A percentile compares a stretch with the other conserved stretches of the same genome.
Evolutionary conservation across 1,284 basidiomycete genomes (phyloP).

Genomic region (Rugosomyces carneus): DNA sequence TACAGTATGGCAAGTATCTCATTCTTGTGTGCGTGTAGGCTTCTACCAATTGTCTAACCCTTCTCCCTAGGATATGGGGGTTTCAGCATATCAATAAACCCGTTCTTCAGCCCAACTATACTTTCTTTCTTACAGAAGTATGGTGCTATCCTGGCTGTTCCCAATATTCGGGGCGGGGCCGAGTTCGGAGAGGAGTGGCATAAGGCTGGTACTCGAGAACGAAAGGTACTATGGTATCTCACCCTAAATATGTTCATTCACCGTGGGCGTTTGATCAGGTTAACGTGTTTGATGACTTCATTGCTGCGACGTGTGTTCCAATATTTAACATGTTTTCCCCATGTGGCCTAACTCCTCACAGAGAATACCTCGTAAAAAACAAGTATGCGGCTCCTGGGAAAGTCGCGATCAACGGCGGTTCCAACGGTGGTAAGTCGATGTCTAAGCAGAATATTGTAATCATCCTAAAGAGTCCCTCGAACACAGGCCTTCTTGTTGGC

Average conservation of each 20-base stretch:
- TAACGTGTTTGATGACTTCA: conserved; percentile 80
- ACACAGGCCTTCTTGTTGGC: conserved; percentile 62
- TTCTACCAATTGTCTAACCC: no score
- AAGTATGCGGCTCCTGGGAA: conserved; percentile 69
- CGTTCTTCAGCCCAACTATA: conserved; percentile 68
- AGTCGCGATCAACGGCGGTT: conserved; percentile 73
- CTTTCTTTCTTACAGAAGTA: conserved; percentile 76
- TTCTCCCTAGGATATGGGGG: conserved; percentile 63
- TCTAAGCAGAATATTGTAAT: background rate
- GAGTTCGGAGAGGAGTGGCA: conserved; percentile 87
- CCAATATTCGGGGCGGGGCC: conserved; percentile 76
- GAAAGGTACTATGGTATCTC: conserved; percentile 44
- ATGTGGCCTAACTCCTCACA: conserved; percentile 21
- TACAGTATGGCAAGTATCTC: conserved; percentile 73
- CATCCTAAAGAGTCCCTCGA: conserved; percentile 2
- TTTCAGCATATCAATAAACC: conserved; percentile 68
- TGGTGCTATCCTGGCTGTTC: conserved; percentile 67
- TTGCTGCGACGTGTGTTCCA: conserved; percentile 62
- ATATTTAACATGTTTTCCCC: conserved; percentile 1
- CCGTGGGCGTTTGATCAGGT: conserved; percentile 34
- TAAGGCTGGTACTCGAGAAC: conserved; percentile 60
- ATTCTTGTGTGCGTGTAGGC: no score
- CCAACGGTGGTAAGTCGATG: conserved; percentile 63
- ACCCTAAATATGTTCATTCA: no score
- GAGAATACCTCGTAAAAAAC: conserved; percentile 66